Evolutionary conservation across 208 protist genomes (phyloP), one percentile per base, ranked within the genome.

Genomic region (Porcisia deanei): DNA sequence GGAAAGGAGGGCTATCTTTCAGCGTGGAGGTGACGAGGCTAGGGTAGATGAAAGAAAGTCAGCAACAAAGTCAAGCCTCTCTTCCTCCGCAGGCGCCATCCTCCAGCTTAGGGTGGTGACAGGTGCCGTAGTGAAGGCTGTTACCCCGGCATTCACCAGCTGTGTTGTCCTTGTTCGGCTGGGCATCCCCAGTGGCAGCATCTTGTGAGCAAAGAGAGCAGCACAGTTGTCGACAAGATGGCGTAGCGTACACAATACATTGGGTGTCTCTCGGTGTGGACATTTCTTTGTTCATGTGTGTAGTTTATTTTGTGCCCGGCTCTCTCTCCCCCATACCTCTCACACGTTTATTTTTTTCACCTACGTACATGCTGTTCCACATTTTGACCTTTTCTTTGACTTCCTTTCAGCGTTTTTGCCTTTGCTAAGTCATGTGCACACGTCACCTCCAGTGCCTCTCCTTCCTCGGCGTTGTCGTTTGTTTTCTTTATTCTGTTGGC

Each of bases 261-360:
- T 43, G 43, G 16, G 9, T 9, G 16, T 65, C 58, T 61, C n/a
- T 60, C n/a, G 14, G 18, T 61, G 25, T 61, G 25, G 25, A 22
- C 20, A 30, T 22, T 61, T 12, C 30, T 65, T 25, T 45, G 30
- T 65, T 25, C 12, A 14, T 57, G 8, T 12, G 47, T 66, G 47
- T n/a, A 2, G 10, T 52, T 63, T 70, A 22, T 59, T 39, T 57
- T 6, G 30, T 12, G 6, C 18, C 16, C 14, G 0, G 30, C 34
- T 8, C 39, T 25, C 37, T 66, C 18, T 45, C 45, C 7, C 59
- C 34, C 52, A 20, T 8, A 43, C 78, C 67, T 68, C 74, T 66
- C 9, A 1, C 39, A 6, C n/a, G 37, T 49, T 25, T 30, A 9
- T 45, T 66, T 54, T 43, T 52, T 12, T 61, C 20, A 43, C 49